phyloP scores from a whole-genome alignment of 441 rosid species.

The Eruca vesicaria region DNA sequence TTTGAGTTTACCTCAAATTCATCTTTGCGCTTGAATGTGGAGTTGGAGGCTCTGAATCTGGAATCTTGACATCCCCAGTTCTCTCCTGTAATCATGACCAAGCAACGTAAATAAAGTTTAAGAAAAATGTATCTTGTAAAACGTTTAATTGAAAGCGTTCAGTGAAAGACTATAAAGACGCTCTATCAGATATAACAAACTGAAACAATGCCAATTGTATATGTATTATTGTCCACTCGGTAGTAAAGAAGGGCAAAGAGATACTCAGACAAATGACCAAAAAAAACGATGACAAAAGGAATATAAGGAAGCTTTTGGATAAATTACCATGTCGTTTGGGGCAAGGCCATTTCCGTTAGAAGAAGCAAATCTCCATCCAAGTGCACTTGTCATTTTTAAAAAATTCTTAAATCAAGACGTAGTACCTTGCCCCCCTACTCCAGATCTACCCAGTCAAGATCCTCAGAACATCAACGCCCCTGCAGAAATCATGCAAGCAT shows the following conservation, averaged over 20 bases:
- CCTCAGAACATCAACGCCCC: slow-evolving; percentile 70
- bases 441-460: slow-evolving; percentile 53
- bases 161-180: too few species aligned
- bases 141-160: not conserved
- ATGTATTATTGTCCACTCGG: not conserved
- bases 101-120: slow-evolving; percentile 6
- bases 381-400: slow-evolving; percentile 66
- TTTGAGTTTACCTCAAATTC: slow-evolving; percentile 67
- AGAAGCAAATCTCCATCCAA: slow-evolving; percentile 87
- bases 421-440: slow-evolving; percentile 40
- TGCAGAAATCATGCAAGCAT: slow-evolving; percentile 34
- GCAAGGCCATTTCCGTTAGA: slow-evolving; percentile 80
- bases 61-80: slow-evolving; percentile 80
- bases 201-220: not conserved
- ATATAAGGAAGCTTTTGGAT: not conserved
- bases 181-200: not conserved
- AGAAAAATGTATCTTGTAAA: slow-evolving; percentile 2
- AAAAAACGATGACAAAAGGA: not conserved
- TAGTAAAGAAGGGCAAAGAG: not conserved
- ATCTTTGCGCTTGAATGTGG: slow-evolving; percentile 86
- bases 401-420: slow-evolving; percentile 31
- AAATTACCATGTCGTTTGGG: slow-evolving; percentile 62
- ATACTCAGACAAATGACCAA: not conserved
- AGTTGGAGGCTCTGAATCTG: slow-evolving; percentile 97
- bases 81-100: slow-evolving; percentile 66